These are phyloP conservation scores for Bathelium albidoporum DNA, from an alignment of 495 filamentous ascomycete species.

Conservation along the genomic window DNA sequence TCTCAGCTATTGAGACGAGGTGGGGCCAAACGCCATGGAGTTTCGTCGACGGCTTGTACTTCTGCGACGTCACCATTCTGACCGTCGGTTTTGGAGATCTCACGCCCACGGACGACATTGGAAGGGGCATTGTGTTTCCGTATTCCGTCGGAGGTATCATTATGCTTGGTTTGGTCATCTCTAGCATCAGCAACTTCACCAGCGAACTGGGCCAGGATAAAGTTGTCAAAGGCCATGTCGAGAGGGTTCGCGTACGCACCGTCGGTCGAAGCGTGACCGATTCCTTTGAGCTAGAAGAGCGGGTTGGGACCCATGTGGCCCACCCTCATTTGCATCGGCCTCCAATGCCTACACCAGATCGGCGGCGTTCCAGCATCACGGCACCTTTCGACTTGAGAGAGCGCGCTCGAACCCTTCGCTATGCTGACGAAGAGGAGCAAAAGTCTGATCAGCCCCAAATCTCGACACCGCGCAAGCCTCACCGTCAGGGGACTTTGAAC, in stretches of 20 bases:
- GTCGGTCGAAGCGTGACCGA: constrained; percentile 44
- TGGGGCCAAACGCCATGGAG: constrained; percentile 23
- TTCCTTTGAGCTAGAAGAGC: constrained; percentile 24
- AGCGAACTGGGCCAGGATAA: constrained; percentile 54
- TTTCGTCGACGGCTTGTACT: constrained; percentile 52
- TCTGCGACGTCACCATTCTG: constrained; percentile 54
- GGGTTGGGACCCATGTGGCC: constrained; percentile 12
- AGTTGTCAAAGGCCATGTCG: constrained; percentile 53
- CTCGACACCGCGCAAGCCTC: neutral
- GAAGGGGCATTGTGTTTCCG: constrained; percentile 33
- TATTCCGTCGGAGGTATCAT: constrained; percentile 39
- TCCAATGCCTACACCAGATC: constrained; percentile 5
- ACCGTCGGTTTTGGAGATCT: constrained; percentile 60
- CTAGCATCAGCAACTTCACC: constrained; percentile 42
- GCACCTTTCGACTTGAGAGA: neutral
- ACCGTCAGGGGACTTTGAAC: constrained; percentile 4
- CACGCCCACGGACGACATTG: constrained; percentile 33
- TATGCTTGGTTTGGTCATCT: constrained; percentile 37
- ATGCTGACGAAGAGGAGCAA: constrained; percentile 3
- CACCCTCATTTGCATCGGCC: constrained; percentile 13
- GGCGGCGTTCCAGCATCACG: constrained; percentile 1
- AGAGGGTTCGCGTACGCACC: constrained; percentile 46
- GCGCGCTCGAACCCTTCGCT: constrained; percentile 8
- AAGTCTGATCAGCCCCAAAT: neutral
- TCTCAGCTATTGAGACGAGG: constrained; percentile 34